These are phyloP conservation scores for Botryotinia convoluta DNA, from an alignment of 2,329 filamentous ascomycete species.

Conservation along the genomic window DNA sequence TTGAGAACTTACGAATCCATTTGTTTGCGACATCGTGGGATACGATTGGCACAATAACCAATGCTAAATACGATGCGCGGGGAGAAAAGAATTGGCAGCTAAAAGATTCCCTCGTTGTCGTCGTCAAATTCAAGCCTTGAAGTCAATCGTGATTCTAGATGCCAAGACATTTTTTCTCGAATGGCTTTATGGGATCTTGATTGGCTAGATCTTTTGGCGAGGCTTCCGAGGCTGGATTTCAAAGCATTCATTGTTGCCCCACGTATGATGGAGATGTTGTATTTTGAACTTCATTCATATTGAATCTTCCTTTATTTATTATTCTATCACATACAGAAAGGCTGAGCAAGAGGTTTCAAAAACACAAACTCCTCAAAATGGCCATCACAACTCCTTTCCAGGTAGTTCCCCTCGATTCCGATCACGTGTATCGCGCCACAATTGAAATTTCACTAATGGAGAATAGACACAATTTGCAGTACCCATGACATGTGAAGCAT, in stretches of 20 bases:
- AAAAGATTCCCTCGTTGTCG: conserved; percentile 16
- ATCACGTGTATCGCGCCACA: conserved; percentile 29
- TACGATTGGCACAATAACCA: conserved; percentile 26
- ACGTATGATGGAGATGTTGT: conserved; percentile 15
- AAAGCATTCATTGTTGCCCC: conserved; percentile 29
- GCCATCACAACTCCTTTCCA: conserved; percentile 39
- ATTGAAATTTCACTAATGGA: neutral
- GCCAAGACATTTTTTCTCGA: conserved; percentile 21
- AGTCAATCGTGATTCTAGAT: conserved; percentile 16
- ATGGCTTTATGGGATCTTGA: neutral
- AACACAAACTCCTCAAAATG: conserved; percentile 27
- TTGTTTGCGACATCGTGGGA: conserved; percentile 69
- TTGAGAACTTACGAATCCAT: conserved; percentile 62
- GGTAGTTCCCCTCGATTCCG: conserved; percentile 27
- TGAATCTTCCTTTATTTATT: neutral
- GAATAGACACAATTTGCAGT: conserved; percentile 87
- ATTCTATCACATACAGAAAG: neutral
- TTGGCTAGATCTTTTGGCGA: conserved; percentile 14
- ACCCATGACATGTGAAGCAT: conserved; percentile 85
- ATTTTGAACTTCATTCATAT: neutral
- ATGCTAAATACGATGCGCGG: conserved; percentile 17
- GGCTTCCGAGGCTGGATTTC: conserved; percentile 28
- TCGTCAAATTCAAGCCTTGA: conserved; percentile 12
- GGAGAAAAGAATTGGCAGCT: neutral
- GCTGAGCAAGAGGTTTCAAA: neutral